Conservation (phyloP, 1,284 basidiomycete genomes). For the Fereydounia khargensis region DNA sequence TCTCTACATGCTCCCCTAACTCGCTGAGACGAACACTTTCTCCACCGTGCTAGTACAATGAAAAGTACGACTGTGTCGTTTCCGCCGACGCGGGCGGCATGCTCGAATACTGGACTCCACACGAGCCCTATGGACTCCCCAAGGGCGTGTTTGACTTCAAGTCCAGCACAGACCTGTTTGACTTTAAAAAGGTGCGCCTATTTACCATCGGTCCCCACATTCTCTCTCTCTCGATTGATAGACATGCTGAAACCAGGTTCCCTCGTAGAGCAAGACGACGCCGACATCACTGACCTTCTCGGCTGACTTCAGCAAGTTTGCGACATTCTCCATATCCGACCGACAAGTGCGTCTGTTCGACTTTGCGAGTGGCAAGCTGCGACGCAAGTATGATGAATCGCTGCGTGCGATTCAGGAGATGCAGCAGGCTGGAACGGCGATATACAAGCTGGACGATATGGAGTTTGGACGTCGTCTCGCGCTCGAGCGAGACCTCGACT, state of each 20-base stretch:
- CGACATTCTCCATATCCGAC: slow-evolving; percentile 85
- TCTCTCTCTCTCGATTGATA: too few species aligned
- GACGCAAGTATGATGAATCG: slow-evolving; percentile 91
- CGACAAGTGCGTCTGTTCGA: slow-evolving; percentile 91
- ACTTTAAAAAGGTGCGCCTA: slow-evolving; percentile 94
- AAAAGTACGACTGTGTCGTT: slow-evolving; percentile 83
- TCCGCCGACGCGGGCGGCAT: slow-evolving; percentile 94
- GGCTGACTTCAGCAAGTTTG: slow-evolving; percentile 81
- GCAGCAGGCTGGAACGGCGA: slow-evolving; percentile 71
- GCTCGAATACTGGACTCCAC: slow-evolving; percentile 95
- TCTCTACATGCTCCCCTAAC: neutral
- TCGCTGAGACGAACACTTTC: neutral
- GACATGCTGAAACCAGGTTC: too few species aligned
- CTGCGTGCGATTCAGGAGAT: slow-evolving; percentile 89
- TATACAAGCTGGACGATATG: slow-evolving; percentile 95
- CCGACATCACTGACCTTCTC: slow-evolving; percentile 89
- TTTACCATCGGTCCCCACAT: too few species aligned
- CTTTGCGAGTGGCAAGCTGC: slow-evolving; percentile 83
- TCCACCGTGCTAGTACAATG: slow-evolving; percentile 69
- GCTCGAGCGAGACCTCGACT: slow-evolving; percentile 83
- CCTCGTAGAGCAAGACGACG: slow-evolving; percentile 79
- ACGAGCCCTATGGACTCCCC: slow-evolving; percentile 72
- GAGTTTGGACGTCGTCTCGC: slow-evolving; percentile 96
- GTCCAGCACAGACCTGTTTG: slow-evolving; percentile 87
- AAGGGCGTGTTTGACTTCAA: slow-evolving; percentile 83